Percentiles rank a stretch among this genome's conserved stretches.
Conservation (phyloP, 257 asterid genomes). For the Fraxinus quadrangulata region DNA sequence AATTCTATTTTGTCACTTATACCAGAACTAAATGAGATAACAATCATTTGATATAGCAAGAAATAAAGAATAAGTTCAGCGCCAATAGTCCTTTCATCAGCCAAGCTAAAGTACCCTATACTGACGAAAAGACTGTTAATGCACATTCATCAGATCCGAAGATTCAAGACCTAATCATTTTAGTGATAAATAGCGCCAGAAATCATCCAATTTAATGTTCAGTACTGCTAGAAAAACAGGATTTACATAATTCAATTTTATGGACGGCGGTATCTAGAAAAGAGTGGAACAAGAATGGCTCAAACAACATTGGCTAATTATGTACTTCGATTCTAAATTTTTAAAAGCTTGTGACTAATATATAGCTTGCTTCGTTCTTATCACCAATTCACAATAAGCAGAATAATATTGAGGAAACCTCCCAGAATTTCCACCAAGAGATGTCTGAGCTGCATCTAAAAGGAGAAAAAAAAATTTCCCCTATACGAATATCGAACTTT, state of each 20-base stretch:
- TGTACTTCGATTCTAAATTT: conserved; percentile 5
- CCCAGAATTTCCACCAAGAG: too few species aligned
- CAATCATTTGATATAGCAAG: not conserved
- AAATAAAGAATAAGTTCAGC: not conserved
- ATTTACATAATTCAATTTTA: not conserved
- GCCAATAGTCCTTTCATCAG: not conserved
- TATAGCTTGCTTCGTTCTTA: conserved; percentile 34
- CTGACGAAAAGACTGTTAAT: not conserved
- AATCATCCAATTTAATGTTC: not conserved
- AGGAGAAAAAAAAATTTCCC: too few species aligned
- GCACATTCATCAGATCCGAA: not conserved
- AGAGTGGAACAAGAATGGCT: conserved; percentile 4
- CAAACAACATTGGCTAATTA: conserved; percentile 9
- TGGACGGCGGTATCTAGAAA: too few species aligned
- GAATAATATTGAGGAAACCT: too few species aligned
- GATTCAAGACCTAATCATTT: not conserved
- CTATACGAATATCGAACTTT: conserved; percentile 75
- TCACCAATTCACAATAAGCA: too few species aligned
- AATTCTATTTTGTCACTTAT: too few species aligned
- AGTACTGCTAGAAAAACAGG: not conserved
- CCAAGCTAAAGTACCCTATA: not conserved
- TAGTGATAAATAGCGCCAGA: not conserved
- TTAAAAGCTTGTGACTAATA: conserved; percentile 3
- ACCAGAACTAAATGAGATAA: too few species aligned
- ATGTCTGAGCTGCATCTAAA: too few species aligned